These are phyloP conservation scores for Mikania micrantha DNA, from an alignment of 129 eudicot genomes.

Conservation along the genomic window DNA sequence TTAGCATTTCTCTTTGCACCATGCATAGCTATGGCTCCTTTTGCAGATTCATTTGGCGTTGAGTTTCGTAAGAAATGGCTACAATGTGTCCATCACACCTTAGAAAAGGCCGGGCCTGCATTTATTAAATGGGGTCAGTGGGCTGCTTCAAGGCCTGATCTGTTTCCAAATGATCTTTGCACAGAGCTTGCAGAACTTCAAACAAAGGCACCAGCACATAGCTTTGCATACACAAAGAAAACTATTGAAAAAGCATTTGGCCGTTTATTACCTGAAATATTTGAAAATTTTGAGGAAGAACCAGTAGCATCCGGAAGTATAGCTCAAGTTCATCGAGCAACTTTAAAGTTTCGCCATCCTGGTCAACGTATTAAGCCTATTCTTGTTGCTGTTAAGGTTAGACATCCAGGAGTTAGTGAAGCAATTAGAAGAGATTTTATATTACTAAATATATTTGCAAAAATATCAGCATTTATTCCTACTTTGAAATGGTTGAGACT, in stretches of 20 bases:
- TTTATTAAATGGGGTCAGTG: slow-evolving; percentile 99
- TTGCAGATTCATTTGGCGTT: slow-evolving; percentile 63
- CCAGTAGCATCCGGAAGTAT: slow-evolving; percentile 96
- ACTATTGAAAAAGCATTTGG: slow-evolving; percentile 84
- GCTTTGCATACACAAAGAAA: slow-evolving; percentile 64
- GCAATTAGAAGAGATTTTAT: slow-evolving; percentile 77
- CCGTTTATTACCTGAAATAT: slow-evolving; percentile 66
- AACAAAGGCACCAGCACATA: slow-evolving; percentile 80
- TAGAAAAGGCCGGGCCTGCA: slow-evolving; percentile 92
- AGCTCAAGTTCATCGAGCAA: slow-evolving; percentile 91
- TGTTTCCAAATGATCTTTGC: slow-evolving; percentile 77
- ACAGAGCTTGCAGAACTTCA: slow-evolving; percentile 72
- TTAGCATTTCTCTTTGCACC: slow-evolving; percentile 66
- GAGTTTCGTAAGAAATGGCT: slow-evolving; percentile 78
- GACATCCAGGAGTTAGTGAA: slow-evolving; percentile 94
- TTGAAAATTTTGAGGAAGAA: slow-evolving; percentile 80
- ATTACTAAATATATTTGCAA: slow-evolving; percentile 59
- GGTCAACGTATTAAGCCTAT: slow-evolving; percentile 62
- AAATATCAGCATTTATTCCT: slow-evolving; percentile 54
- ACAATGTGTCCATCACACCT: slow-evolving; percentile 51
- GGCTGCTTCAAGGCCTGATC: slow-evolving; percentile 98
- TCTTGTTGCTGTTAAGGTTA: slow-evolving; percentile 88
- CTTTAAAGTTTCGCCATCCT: slow-evolving; percentile 67
- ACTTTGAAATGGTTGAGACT: slow-evolving; percentile 79
- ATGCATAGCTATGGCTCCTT: slow-evolving; percentile 87